A percentile compares a stretch with the other conserved stretches of the same genome.
Evolutionary conservation across 176 grass and related monocot genomes (phyloP).

Genomic region (Dendrocalamus sinicus): DNA sequence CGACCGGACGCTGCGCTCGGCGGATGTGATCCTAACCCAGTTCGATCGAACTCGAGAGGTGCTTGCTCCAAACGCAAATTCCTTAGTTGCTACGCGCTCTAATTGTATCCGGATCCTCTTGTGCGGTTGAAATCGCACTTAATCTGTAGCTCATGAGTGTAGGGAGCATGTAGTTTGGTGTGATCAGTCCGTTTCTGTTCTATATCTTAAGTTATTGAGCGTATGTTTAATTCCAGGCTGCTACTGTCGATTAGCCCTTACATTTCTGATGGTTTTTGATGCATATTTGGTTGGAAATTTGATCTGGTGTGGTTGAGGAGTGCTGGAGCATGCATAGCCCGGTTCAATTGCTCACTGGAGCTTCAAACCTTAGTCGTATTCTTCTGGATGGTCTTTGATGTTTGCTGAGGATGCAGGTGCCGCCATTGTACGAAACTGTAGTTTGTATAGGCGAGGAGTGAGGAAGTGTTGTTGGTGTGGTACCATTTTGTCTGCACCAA

Average conservation of each 20-base stretch:
- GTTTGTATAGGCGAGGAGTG: background rate
- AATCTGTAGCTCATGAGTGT: background rate
- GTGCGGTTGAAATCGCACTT: background rate
- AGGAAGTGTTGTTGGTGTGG: background rate
- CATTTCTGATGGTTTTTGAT: background rate
- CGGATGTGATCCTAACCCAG: slow-evolving; percentile 83
- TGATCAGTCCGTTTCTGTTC: background rate
- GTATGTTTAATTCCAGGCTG: background rate
- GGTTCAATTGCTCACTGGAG: background rate
- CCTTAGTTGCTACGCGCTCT: background rate
- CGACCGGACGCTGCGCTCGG: slow-evolving; percentile 90
- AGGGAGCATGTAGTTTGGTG: background rate
- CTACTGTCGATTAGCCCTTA: background rate
- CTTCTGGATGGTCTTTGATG: background rate
- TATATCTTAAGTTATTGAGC: background rate
- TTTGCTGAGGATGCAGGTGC: background rate
- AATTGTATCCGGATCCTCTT: background rate
- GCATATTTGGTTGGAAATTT: background rate
- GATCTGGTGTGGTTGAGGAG: background rate
- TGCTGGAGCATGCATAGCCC: background rate
- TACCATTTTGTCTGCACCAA: background rate
- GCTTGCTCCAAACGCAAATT: background rate
- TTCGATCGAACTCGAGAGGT: slow-evolving; percentile 92
- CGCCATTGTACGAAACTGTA: background rate
- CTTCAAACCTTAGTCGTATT: background rate